These are phyloP conservation scores for Pleurotus ostreatus DNA, from an alignment of 768 basidiomycete genomes.

Conservation along the genomic window DNA sequence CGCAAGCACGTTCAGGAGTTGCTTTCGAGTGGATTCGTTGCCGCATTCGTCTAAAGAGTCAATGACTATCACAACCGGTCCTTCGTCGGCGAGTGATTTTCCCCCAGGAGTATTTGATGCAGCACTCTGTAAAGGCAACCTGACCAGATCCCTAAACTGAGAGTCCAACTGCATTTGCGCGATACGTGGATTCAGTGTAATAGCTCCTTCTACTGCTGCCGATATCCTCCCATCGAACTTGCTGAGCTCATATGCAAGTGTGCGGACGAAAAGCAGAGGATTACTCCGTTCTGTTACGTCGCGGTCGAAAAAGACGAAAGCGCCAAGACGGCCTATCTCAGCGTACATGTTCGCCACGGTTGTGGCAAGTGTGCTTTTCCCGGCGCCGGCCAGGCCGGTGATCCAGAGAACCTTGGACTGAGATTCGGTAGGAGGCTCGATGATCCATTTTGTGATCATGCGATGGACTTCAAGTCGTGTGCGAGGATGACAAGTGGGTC, in stretches of 20 bases:
- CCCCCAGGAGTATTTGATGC: background rate
- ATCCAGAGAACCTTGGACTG: slow-evolving; percentile 15
- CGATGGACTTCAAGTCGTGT: slow-evolving; percentile 1
- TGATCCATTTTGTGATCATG: slow-evolving; percentile 4
- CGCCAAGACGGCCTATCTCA: slow-evolving; percentile 28
- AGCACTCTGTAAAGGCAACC: slow-evolving; percentile 21
- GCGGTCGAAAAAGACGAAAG: slow-evolving; percentile 30
- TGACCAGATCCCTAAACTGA: slow-evolving; percentile 29
- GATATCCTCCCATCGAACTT: slow-evolving; percentile 26
- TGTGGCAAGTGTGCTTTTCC: slow-evolving; percentile 31
- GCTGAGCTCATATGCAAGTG: slow-evolving; percentile 29
- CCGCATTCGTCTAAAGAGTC: slow-evolving; percentile 23
- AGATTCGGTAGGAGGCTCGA: background rate
- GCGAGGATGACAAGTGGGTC: slow-evolving; percentile 4
- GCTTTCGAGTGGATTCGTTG: slow-evolving; percentile 9
- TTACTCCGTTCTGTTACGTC: slow-evolving; percentile 24
- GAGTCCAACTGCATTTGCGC: slow-evolving; percentile 20
- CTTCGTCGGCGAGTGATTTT: background rate
- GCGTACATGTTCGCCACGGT: slow-evolving; percentile 29
- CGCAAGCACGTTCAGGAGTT: slow-evolving; percentile 18
- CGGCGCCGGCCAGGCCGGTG: slow-evolving; percentile 10
- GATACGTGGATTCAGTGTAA: slow-evolving; percentile 24
- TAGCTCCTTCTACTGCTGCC: slow-evolving; percentile 18
- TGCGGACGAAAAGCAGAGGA: slow-evolving; percentile 25
- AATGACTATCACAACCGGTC: slow-evolving; percentile 15